Evolutionary conservation across 768 basidiomycete genomes (phyloP).

Genomic region (Lactarius tabidus): DNA sequence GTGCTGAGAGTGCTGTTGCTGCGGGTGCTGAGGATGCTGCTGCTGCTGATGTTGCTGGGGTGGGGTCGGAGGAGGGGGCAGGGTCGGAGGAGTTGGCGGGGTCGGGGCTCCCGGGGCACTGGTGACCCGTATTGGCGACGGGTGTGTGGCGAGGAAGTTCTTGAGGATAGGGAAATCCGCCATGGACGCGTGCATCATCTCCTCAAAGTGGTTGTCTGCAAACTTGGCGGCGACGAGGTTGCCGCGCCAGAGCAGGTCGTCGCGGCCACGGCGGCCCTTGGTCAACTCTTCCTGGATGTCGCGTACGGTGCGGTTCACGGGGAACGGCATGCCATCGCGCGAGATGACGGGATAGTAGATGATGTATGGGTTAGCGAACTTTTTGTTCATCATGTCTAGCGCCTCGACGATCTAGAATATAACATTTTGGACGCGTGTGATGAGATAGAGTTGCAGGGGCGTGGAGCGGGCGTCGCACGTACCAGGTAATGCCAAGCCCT

Average conservation of each 20-base stretch:
- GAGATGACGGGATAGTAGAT: conserved; percentile 74
- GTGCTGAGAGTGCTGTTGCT: neutral
- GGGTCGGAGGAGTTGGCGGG: neutral
- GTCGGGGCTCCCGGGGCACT: conserved; percentile 29
- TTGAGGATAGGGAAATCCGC: conserved; percentile 79
- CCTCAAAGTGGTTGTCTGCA: conserved; percentile 40
- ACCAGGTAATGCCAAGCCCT: conserved; percentile 75
- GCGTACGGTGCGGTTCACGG: conserved; percentile 68
- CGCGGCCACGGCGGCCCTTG: conserved; percentile 42
- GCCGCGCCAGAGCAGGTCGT: conserved; percentile 71
- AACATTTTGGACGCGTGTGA: neutral
- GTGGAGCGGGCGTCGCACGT: conserved; percentile 27
- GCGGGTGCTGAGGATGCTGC: neutral
- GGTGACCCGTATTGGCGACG: conserved; percentile 41
- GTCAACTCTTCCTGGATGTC: conserved; percentile 59
- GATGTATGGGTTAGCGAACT: conserved; percentile 75
- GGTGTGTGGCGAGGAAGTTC: conserved; percentile 71
- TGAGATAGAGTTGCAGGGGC: neutral
- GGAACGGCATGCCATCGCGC: conserved; percentile 79
- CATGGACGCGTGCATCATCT: conserved; percentile 72
- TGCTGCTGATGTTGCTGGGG: neutral
- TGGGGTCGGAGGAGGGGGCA: neutral
- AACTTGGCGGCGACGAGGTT: conserved; percentile 78
- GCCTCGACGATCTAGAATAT: conserved; percentile 58
- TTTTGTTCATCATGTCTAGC: conserved; percentile 75